These are phyloP conservation scores for Wickerhamomyces sp. DNA, from an alignment of 1,139 yeast species.

Conservation along the genomic window DNA sequence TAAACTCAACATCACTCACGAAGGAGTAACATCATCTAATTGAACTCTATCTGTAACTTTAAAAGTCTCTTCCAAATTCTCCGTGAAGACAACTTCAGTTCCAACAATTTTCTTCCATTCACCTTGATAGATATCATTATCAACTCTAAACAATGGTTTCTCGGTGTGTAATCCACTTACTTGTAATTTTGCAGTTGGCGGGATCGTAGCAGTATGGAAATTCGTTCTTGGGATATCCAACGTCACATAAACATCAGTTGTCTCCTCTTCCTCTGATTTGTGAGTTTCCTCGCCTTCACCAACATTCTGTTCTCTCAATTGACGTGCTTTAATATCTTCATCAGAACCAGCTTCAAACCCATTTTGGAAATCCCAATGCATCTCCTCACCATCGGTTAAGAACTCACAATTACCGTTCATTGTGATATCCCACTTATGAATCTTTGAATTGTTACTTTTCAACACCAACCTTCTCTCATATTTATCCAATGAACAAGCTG, in stretches of 20 bases:
- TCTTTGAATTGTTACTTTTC: slow-evolving; percentile 33
- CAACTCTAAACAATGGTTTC: slow-evolving; percentile 49
- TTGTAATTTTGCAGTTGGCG: slow-evolving; percentile 37
- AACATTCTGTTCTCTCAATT: slow-evolving; percentile 5
- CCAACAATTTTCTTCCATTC: slow-evolving; percentile 79
- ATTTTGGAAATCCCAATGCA: slow-evolving; percentile 75
- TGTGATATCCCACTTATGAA: slow-evolving; percentile 45
- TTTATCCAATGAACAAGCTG: slow-evolving; percentile 54
- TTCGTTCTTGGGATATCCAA: slow-evolving; percentile 35
- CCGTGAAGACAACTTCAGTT: slow-evolving; percentile 55
- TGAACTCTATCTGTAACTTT: slow-evolving; percentile 29
- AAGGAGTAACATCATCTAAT: slow-evolving; percentile 27
- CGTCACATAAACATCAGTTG: slow-evolving; percentile 38
- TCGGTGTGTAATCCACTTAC: slow-evolving; percentile 47
- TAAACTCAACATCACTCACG: no score
- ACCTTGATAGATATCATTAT: slow-evolving; percentile 61
- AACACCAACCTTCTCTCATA: slow-evolving; percentile 35
- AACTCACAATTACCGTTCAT: slow-evolving; percentile 69
- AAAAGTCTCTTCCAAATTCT: slow-evolving; percentile 25
- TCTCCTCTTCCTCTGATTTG: slow-evolving; percentile 20
- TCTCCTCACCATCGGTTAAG: slow-evolving; percentile 73
- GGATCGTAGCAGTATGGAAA: slow-evolving; percentile 24
- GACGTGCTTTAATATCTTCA: slow-evolving; percentile 57
- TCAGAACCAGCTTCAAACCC: slow-evolving; percentile 75
- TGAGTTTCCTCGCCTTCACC: slow-evolving; percentile 15